These are phyloP conservation scores for Vitis hybrid DNA, from an alignment of 177 flowering plant genomes.

Conservation along the genomic window DNA sequence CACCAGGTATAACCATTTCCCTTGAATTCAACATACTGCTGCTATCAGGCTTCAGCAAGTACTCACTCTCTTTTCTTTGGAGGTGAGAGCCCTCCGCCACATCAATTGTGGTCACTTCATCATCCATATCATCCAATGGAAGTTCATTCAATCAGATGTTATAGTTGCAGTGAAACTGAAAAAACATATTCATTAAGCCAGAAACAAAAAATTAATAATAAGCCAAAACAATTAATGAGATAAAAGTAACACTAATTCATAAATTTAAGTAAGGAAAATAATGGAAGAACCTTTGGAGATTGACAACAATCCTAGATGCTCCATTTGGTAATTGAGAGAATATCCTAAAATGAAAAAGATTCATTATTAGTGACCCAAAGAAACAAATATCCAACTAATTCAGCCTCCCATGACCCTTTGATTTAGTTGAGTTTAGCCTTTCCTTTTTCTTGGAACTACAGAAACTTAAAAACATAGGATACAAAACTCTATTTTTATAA, in stretches of 20 bases:
- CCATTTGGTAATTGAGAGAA: too few relatives aligned
- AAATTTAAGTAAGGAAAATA: background rate
- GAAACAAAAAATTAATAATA: background rate
- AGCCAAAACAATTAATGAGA: background rate
- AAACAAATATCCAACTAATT: too few relatives aligned
- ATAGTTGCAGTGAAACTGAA: background rate
- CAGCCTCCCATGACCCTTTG: too few relatives aligned
- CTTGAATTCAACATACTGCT: constrained; percentile 32
- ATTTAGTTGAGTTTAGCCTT: too few relatives aligned
- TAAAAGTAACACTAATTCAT: background rate
- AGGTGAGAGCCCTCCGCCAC: constrained; percentile 29
- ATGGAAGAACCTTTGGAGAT: background rate
- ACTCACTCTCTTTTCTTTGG: constrained; percentile 45
- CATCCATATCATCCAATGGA: constrained; percentile 44
- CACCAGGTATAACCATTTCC: constrained; percentile 36
- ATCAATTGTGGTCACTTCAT: constrained; percentile 33
- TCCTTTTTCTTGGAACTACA: too few relatives aligned
- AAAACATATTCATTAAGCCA: background rate
- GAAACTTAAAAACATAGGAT: too few relatives aligned
- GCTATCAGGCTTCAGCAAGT: constrained; percentile 21
- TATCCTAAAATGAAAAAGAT: too few relatives aligned
- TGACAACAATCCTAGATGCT: too few relatives aligned
- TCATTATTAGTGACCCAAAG: too few relatives aligned
- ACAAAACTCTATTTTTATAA: too few relatives aligned
- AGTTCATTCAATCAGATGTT: constrained; percentile 13